Conservation (phyloP, 2,329 filamentous ascomycete species). For the Cadophora luteo-olivacea region DNA sequence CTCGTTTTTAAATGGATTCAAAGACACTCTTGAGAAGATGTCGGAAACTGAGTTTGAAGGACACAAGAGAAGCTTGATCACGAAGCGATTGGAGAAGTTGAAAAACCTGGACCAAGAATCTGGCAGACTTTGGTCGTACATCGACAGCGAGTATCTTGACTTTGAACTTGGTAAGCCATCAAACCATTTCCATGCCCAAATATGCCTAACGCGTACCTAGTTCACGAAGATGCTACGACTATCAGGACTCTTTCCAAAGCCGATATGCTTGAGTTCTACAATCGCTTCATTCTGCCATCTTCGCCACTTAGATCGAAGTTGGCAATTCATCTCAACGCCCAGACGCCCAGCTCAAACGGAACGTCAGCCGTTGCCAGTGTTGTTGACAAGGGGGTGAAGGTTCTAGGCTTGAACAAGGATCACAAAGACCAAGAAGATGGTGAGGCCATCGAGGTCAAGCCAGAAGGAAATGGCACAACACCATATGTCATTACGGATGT, state of each 20-base stretch:
- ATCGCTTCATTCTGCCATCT: slow-evolving; percentile 74
- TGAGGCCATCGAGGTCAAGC: slow-evolving; percentile 31
- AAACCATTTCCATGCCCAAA: background rate
- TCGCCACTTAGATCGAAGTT: slow-evolving; percentile 81
- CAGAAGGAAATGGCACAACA: slow-evolving; percentile 54
- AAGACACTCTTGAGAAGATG: slow-evolving; percentile 74
- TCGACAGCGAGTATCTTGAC: slow-evolving; percentile 85
- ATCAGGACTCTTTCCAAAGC: slow-evolving; percentile 78
- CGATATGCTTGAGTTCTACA: slow-evolving; percentile 82
- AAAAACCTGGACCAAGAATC: slow-evolving; percentile 92
- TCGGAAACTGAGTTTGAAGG: slow-evolving; percentile 83
- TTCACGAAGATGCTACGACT: slow-evolving; percentile 70
- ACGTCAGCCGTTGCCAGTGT: slow-evolving; percentile 42
- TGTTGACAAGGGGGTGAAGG: slow-evolving; percentile 50
- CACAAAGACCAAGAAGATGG: slow-evolving; percentile 45
- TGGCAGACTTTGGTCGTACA: slow-evolving; percentile 81
- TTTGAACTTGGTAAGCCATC: slow-evolving; percentile 77
- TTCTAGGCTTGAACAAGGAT: slow-evolving; percentile 39
- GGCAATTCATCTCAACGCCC: slow-evolving; percentile 82
- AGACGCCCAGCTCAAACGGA: slow-evolving; percentile 55
- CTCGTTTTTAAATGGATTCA: slow-evolving; percentile 75
- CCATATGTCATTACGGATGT: slow-evolving; percentile 77
- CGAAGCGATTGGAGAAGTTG: slow-evolving; percentile 85
- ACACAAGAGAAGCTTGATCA: slow-evolving; percentile 88
- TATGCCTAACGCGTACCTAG: slow-evolving; percentile 30